Evolutionary conservation across 2,329 filamentous ascomycete genomes (phyloP).

Genomic region (Aspergillus tubingensis): DNA sequence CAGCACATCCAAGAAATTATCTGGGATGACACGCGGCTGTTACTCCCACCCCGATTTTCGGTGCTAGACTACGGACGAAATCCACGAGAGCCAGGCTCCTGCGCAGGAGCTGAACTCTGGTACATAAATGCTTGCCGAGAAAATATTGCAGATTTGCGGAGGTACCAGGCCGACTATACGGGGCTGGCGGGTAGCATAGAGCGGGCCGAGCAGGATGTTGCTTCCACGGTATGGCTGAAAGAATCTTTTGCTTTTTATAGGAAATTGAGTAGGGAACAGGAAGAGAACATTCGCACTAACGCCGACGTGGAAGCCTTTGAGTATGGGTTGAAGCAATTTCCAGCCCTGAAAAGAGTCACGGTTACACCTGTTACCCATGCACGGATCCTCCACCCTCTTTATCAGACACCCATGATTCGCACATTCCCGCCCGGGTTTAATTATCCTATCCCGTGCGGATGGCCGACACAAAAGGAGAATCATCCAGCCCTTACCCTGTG

Average conservation of each 20-base stretch:
- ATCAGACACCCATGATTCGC: conserved; percentile 48
- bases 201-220: not conserved
- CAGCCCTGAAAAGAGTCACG: conserved; percentile 39
- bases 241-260: not conserved
- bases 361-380: conserved; percentile 47
- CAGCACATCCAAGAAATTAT: conserved; percentile 41
- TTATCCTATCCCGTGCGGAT: conserved; percentile 41
- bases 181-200: not conserved
- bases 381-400: conserved; percentile 37
- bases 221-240: not conserved
- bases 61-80: not conserved
- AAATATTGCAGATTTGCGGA: conserved; percentile 14
- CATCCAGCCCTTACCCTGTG: not conserved
- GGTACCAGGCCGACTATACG: conserved; percentile 14
- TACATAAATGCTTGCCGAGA: conserved; percentile 15
- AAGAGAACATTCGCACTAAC: not conserved
- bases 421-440: conserved; percentile 44
- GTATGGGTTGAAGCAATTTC: conserved; percentile 38
- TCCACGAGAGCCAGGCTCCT: not conserved
- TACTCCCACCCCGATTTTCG: not conserved
- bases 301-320: conserved; percentile 26
- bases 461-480: conserved; percentile 22
- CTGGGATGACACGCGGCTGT: conserved; percentile 30
- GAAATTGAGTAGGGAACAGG: not conserved
- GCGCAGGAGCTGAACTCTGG: conserved; percentile 17